Conservation (phyloP, 1,284 basidiomycete genomes). For the Sutorius eximius region DNA sequence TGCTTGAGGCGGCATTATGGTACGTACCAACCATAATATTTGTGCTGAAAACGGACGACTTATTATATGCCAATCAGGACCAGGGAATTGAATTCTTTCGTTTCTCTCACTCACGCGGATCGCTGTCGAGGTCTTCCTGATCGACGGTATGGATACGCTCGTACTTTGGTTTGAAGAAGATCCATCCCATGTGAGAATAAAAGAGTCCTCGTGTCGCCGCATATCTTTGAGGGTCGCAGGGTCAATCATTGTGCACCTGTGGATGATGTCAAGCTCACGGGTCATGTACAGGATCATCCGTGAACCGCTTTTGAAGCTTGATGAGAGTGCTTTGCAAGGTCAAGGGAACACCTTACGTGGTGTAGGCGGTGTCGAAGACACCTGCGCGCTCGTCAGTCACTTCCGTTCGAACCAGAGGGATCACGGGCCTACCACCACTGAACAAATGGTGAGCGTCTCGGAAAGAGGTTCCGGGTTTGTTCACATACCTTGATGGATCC, state of each 20-base stretch:
- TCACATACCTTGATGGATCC: not conserved
- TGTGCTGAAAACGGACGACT: constrained; percentile 78
- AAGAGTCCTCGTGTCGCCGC: not conserved
- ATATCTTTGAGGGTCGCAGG: not conserved
- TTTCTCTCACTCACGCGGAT: not conserved
- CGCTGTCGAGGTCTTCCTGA: not conserved
- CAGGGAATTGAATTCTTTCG: not conserved
- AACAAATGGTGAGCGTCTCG: not conserved
- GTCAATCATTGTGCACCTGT: not conserved
- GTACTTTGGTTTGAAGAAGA: not conserved
- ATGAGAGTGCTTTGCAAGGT: not conserved
- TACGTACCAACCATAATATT: constrained; percentile 34
- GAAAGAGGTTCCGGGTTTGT: not conserved
- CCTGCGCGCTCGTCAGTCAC: not conserved
- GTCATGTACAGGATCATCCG: not conserved
- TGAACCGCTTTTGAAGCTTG: not conserved
- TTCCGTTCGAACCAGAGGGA: not conserved
- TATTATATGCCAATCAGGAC: not conserved
- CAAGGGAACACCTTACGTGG: not conserved
- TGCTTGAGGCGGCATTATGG: not conserved
- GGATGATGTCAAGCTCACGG: not conserved
- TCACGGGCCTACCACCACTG: not conserved
- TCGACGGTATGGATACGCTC: not conserved
- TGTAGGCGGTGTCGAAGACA: not conserved
- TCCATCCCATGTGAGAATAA: not conserved